Evolutionary conservation across 768 basidiomycete species (phyloP).

Genomic region (Filobasidium wieringae): DNA sequence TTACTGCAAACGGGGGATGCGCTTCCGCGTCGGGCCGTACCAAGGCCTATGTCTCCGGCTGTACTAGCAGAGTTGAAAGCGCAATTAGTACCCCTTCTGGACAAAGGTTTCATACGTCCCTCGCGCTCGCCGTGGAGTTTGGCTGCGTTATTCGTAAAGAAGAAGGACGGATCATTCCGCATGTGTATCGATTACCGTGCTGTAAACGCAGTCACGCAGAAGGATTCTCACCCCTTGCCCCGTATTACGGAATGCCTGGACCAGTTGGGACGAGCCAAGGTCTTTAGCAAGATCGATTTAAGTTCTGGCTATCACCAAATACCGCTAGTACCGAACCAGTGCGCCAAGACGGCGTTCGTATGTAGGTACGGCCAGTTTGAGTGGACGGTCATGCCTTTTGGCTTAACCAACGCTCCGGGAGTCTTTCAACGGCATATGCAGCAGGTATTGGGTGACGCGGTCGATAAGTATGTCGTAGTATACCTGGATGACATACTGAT

Average conservation of each 20-base stretch:
- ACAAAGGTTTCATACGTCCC: neutral
- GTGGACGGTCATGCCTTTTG: conserved; percentile 43
- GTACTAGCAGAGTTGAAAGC: neutral
- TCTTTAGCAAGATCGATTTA: conserved; percentile 36
- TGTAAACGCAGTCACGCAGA: conserved; percentile 18
- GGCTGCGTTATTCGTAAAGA: neutral
- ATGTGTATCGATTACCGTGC: conserved; percentile 13
- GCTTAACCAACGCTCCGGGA: conserved; percentile 33
- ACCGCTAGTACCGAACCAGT: conserved; percentile 39
- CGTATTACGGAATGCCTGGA: conserved; percentile 20
- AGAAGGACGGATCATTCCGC: neutral
- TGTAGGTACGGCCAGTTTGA: conserved; percentile 43
- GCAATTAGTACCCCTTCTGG: neutral
- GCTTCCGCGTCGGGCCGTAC: too few species aligned
- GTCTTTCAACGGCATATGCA: conserved; percentile 44
- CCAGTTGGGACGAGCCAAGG: conserved; percentile 11
- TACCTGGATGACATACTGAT: conserved; percentile 37
- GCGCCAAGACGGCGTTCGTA: conserved; percentile 42
- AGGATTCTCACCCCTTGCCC: conserved; percentile 23
- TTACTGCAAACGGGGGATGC: too few species aligned
- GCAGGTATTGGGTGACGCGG: conserved; percentile 39
- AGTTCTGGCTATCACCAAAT: conserved; percentile 42
- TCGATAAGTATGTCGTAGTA: conserved; percentile 42
- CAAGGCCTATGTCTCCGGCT: too few species aligned
- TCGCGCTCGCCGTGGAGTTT: neutral